Base-by-base conservation (phyloP, 139 green algal genomes). In the Gonium pectorale region DNA sequence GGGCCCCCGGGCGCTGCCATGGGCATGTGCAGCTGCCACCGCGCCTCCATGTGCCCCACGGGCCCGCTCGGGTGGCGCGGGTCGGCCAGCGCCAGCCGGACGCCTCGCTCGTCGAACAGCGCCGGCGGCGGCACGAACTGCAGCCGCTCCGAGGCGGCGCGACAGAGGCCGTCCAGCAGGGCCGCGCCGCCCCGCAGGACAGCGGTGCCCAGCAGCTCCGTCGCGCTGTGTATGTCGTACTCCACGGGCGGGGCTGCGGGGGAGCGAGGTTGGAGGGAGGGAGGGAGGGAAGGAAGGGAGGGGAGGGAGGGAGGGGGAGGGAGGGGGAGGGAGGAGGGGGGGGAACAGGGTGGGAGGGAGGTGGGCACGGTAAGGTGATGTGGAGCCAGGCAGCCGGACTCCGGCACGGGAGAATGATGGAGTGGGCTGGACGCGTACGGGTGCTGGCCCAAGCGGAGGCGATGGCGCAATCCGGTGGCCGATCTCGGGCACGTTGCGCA, bases 211-310 rank as follows among this genome's bases (percentile, higher is more conserved):
- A 77, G 2, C 33, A 67, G 46, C 66, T 85, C 64, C 15, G 63
- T 75, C 15, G 11, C 54, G 46, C 35, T 44, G n/a, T 27, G 56
- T 35, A 85, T 52, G 51, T 85, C 64, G 64, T 78, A 85, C 64
- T 85, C 49, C 0, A 77, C 35, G 15, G 66, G 66, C 8, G 79
- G 60, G 27, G 79, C 79, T 85, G 64, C 19, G 38, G 38, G 31
- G 6, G 43, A 29, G 54, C 7, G 54, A 27, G 54, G 54, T 27
- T 33, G 54, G 21, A 31, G 15, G 6, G n/a, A n/a, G 60, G 31
- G 60, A 15, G n/a, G 60, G 60, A 5, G 60, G 60, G 60, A 15
- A n/a, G 19, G 19, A 9, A 17, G 13, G 22, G 35, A 9, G 37
- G 5, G 7, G 17, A 19, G 49, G 49, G 17, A 52, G 27, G 49